Percentiles rank a stretch among this genome's conserved stretches.
These are phyloP conservation scores for Zygnema cylindricum DNA, from an alignment of 139 green algal genomes.

Conservation along the genomic window DNA sequence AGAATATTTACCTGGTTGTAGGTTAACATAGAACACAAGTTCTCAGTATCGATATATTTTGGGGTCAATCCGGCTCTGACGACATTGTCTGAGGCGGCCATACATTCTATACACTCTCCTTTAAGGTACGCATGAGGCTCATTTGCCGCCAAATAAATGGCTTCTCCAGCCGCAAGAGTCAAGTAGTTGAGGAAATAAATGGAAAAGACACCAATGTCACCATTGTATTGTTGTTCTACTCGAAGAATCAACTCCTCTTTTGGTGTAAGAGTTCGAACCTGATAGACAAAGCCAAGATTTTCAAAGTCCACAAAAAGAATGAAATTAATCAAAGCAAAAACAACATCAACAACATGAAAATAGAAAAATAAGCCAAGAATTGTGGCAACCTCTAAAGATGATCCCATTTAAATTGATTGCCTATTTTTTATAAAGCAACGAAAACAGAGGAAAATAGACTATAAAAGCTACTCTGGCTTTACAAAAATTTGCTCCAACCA, in stretches of 20 bases:
- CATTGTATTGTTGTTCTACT: slow-evolving; percentile 90
- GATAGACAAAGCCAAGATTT: no score
- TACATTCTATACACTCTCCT: slow-evolving; percentile 83
- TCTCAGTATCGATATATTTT: slow-evolving; percentile 84
- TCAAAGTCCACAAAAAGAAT: no score
- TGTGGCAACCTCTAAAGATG: no score
- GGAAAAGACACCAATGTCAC: slow-evolving; percentile 88
- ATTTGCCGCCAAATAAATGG: slow-evolving; percentile 91
- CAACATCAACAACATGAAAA: no score
- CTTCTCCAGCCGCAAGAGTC: slow-evolving; percentile 69
- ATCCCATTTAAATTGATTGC: no score
- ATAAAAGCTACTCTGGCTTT: no score
- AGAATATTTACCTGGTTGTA: slow-evolving; percentile 75
- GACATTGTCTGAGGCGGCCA: slow-evolving; percentile 97
- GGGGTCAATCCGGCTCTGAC: slow-evolving; percentile 94
- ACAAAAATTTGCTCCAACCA: no score
- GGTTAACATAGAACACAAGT: slow-evolving; percentile 88
- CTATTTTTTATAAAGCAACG: no score
- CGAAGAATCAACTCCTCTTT: slow-evolving; percentile 80
- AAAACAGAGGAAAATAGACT: no score
- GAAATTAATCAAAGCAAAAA: no score
- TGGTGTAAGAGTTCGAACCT: slow-evolving; percentile 54
- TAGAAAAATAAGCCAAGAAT: no score
- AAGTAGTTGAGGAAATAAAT: slow-evolving; percentile 91
- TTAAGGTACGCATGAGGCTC: slow-evolving; percentile 96